These are phyloP conservation scores for Malus hybrid DNA, from an alignment of 331 rosid species.

Conservation along the genomic window DNA sequence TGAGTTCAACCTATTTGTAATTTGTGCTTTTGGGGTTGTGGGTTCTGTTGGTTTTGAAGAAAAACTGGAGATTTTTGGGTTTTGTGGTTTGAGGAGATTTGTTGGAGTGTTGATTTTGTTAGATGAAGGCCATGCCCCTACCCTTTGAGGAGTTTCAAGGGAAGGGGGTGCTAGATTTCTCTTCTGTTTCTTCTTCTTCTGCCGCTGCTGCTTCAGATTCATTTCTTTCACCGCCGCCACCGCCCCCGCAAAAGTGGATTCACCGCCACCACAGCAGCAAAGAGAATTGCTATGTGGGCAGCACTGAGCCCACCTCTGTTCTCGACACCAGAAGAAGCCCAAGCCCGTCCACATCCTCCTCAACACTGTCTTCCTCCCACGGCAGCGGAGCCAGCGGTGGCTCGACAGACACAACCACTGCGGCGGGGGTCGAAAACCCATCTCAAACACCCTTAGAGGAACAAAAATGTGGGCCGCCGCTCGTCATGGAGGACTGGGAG, in stretches of 20 bases:
- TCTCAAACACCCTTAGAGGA: constrained; percentile 25
- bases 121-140: constrained; percentile 96
- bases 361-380: constrained; percentile 86
- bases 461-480: constrained; percentile 51
- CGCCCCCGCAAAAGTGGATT: constrained; percentile 37
- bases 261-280: background rate
- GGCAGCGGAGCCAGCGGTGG: constrained; percentile 35
- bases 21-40: constrained; percentile 14
- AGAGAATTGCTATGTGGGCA: constrained; percentile 84
- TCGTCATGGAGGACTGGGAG: constrained; percentile 80
- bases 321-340: constrained; percentile 72
- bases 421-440: constrained; percentile 27
- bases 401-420: constrained; percentile 32
- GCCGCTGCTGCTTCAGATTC: constrained; percentile 53
- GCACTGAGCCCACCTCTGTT: constrained; percentile 82
- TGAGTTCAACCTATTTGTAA: constrained; percentile 4
- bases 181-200: constrained; percentile 12
- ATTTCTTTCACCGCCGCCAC: constrained; percentile 2
- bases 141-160: constrained; percentile 82
- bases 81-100: constrained; percentile 22
- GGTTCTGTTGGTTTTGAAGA: constrained; percentile 22
- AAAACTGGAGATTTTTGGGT: constrained; percentile 53
- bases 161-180: constrained; percentile 73
- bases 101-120: constrained; percentile 22
- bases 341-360: constrained; percentile 70